Base-by-base conservation (phyloP, 2,329 filamentous ascomycete genomes). In the Xylaria polymorpha region DNA sequence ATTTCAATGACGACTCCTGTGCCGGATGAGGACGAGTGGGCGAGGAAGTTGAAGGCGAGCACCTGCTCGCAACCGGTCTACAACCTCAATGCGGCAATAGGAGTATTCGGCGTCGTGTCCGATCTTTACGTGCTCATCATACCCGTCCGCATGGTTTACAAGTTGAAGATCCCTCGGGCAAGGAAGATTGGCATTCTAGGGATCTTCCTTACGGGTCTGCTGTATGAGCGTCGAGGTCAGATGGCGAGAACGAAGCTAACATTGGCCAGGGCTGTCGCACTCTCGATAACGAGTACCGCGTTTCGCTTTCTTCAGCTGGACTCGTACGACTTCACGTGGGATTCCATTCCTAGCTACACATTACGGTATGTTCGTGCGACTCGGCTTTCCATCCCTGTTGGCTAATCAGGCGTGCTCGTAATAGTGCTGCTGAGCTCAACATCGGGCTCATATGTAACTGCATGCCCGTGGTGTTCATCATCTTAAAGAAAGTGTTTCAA, bases 91-190 rank as follows among this genome's bases (percentile, higher is more conserved):
- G 63, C 68, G 12, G 64, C 66, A 8, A 51, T 59, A 4, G 70
- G 72, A 0, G 8, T 74, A 5, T 74, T 74, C 29, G 67, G 71
- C 7, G 57, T 72, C 37, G 39, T 75, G 1, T 71, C 72, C 1
- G 72, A 75, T 60, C 63, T 75, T 41, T 75, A 73, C n/a, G 55
- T 75, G n/a, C 67, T 75, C 6, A 35, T 65, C 15, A 68, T 75
- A 15, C 73, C 73, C 0, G 61, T 73, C 4, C 61, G 59, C 64
- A 67, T 74, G 56, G 66, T 72, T 7, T 60, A 67, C 25, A 64
- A 63, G 10, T 10, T 75, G 15, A 64, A 55, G n/a, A 61, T 75
- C 12, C 63, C 68, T 41, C 59, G 50, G 2, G 67, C 50, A 14
- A 44, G 63, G 10, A 74, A 73, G 43, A 22, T 72, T 44, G 70